A percentile compares a stretch with the other conserved stretches of the same genome.
Evolutionary conservation across 768 basidiomycete genomes (phyloP).

Genomic region (Mycena pura): DNA sequence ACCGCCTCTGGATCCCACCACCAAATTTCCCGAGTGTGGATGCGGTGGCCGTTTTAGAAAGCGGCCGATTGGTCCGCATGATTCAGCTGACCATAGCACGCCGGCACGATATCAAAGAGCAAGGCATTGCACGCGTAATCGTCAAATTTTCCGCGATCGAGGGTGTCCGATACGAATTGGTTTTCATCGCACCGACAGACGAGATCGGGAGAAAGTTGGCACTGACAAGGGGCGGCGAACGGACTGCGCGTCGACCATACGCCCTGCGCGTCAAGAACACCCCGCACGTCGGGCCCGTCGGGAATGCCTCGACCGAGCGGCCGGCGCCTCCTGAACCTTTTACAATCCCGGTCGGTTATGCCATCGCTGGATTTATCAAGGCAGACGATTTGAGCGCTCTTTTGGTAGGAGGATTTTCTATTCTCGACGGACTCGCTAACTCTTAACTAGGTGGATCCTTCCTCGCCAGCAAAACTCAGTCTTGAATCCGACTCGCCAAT

Average conservation of each 20-base stretch:
- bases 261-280: background rate
- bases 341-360: background rate
- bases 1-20: background rate
- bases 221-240: background rate
- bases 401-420: background rate
- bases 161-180: background rate
- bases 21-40: constrained; percentile 1
- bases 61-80: background rate
- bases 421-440: background rate
- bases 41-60: background rate
- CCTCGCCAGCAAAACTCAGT: no score
- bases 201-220: background rate
- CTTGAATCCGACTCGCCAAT: no score
- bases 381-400: background rate
- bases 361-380: background rate
- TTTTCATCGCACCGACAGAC: background rate
- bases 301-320: no score
- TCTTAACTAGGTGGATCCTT: no score
- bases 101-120: background rate
- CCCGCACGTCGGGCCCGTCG: no score
- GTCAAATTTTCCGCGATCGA: background rate
- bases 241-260: no score
- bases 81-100: background rate
- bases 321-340: no score
- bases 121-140: background rate